Conservation (phyloP, 768 basidiomycete species). For the Cystofilobasidium capitatum region DNA sequence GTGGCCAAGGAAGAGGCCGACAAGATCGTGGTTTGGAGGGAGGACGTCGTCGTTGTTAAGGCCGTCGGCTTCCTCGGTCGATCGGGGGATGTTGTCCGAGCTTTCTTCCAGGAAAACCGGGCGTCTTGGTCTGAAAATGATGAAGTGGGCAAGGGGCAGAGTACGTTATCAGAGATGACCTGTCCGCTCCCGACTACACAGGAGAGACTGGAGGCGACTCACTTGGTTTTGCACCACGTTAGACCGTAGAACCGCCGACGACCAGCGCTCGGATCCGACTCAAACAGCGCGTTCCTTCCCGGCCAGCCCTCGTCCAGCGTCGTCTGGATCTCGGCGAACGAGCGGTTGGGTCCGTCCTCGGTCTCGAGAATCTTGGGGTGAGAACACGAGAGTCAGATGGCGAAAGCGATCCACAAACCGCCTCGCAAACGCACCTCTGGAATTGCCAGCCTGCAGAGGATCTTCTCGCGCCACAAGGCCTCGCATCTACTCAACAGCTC, state of each 20-base stretch:
- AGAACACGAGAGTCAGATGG: too few relatives aligned
- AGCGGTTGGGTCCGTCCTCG: background rate
- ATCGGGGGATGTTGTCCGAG: background rate
- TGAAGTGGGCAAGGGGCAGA: too few relatives aligned
- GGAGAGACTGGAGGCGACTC: background rate
- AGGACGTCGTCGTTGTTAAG: background rate
- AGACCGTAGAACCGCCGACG: slow-evolving; percentile 2
- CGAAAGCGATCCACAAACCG: too few relatives aligned
- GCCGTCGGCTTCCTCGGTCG: background rate
- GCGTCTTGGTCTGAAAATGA: background rate
- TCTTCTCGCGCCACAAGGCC: background rate
- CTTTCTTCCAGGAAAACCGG: background rate
- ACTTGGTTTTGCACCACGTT: slow-evolving; percentile 16
- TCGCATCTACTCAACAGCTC: background rate
- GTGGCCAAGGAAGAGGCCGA: background rate
- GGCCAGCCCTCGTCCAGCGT: slow-evolving; percentile 22
- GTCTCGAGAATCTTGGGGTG: background rate
- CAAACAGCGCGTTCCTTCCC: background rate
- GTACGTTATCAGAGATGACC: background rate
- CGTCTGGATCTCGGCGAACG: background rate
- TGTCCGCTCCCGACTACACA: background rate
- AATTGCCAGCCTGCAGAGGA: background rate
- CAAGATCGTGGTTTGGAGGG: background rate
- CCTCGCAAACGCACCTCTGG: background rate
- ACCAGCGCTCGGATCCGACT: background rate